phyloP scores from a whole-genome alignment of 2,329 filamentous ascomycete genomes.

The Oidium heveae region DNA sequence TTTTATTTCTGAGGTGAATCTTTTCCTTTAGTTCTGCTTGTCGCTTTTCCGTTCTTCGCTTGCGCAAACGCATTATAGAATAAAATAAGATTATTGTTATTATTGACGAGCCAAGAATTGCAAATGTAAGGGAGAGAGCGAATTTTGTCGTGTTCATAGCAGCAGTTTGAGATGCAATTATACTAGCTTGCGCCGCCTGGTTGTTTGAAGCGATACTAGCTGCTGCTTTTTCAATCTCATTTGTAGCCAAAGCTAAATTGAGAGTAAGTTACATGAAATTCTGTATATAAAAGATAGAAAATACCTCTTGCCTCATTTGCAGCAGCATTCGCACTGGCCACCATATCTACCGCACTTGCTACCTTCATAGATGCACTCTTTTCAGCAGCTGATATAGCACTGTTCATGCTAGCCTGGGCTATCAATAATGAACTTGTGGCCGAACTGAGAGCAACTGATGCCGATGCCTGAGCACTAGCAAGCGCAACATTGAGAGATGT shows the following conservation, averaged over 20 bases:
- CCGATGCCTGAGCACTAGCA: not conserved
- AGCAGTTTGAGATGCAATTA: constrained; percentile 1
- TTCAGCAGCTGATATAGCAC: constrained; percentile 2
- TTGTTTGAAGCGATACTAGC: constrained; percentile 2
- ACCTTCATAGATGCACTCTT: constrained; percentile 1
- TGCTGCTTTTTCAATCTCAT: constrained; percentile 3
- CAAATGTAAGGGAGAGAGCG: constrained; percentile 6
- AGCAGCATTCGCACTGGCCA: constrained; percentile 2
- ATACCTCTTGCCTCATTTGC: constrained; percentile 3
- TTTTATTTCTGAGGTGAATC: constrained; percentile 1
- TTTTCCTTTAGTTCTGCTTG: constrained; percentile 3
- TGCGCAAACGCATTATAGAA: constrained; percentile 3
- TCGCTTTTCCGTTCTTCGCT: constrained; percentile 1
- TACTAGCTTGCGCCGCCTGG: constrained; percentile 2
- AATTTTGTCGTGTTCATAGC: constrained; percentile 5
- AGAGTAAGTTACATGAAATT: not conserved
- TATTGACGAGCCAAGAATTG: constrained; percentile 8
- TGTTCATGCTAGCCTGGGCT: constrained; percentile 1
- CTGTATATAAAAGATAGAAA: not conserved
- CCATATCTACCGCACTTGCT: not conserved
- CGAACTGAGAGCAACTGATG: not conserved
- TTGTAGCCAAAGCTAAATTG: constrained; percentile 4
- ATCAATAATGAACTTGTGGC: constrained; percentile 1
- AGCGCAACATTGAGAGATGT: not conserved
- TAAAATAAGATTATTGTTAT: constrained; percentile 5